phyloP scores from a whole-genome alignment of 2,329 filamentous ascomycete genomes.

The Aspergillus carbonarius region DNA sequence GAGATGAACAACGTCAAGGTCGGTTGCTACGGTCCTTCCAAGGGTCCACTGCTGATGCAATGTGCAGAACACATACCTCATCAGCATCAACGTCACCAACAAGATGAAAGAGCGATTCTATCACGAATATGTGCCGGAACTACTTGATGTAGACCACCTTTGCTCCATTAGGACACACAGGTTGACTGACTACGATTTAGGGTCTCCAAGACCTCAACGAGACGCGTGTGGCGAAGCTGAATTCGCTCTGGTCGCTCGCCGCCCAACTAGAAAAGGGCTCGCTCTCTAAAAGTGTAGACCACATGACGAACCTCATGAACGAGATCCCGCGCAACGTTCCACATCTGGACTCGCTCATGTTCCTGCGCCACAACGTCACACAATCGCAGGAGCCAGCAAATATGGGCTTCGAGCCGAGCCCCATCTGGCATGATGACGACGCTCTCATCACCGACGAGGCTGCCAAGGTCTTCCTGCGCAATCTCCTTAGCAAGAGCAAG shows the following conservation, averaged over 20 bases:
- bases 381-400: slow-evolving; percentile 80
- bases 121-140: slow-evolving; percentile 90
- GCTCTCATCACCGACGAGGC: slow-evolving; percentile 81
- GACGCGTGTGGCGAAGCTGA: slow-evolving; percentile 79
- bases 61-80: slow-evolving; percentile 84
- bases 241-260: slow-evolving; percentile 79
- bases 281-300: slow-evolving; percentile 68
- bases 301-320: slow-evolving; percentile 69
- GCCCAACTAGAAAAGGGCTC: slow-evolving; percentile 77
- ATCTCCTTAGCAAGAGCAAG: slow-evolving; percentile 89
- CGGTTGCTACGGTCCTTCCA: not conserved
- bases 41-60: slow-evolving; percentile 22
- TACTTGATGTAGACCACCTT: slow-evolving; percentile 69
- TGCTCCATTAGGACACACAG: not conserved
- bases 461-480: slow-evolving; percentile 87
- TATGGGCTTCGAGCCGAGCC: slow-evolving; percentile 87
- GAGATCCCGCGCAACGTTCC: slow-evolving; percentile 89
- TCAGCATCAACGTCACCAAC: slow-evolving; percentile 94
- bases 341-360: slow-evolving; percentile 95
- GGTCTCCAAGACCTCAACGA: slow-evolving; percentile 89
- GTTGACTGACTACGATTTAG: slow-evolving; percentile 26
- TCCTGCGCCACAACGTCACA: slow-evolving; percentile 84
- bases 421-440: slow-evolving; percentile 94
- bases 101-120: slow-evolving; percentile 98
- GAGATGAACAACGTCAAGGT: slow-evolving; percentile 95